phyloP scores from a whole-genome alignment of 495 filamentous ascomycete species.

The Choiromyces venosus region DNA sequence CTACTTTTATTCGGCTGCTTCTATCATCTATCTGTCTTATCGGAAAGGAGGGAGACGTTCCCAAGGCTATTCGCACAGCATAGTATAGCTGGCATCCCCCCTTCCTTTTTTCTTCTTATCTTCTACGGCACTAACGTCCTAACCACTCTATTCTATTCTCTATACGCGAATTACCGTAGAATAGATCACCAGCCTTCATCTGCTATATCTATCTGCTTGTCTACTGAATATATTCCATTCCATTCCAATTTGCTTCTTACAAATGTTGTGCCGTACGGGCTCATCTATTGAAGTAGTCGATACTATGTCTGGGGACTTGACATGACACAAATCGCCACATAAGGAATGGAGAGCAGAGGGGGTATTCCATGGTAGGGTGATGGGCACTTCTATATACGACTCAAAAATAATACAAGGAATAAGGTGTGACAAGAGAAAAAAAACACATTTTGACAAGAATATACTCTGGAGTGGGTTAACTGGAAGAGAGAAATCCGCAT shows the following conservation, averaged over 20 bases:
- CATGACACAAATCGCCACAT: not conserved
- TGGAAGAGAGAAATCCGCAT: not conserved
- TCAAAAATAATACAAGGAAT: no score
- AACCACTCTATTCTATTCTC: not conserved
- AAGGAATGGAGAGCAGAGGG: not conserved
- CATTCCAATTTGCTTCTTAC: not conserved
- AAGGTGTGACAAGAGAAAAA: no score
- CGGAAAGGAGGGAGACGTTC: not conserved
- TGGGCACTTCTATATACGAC: no score
- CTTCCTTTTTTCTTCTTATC: not conserved
- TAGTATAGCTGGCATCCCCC: not conserved
- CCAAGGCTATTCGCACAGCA: not conserved
- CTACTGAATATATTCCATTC: not conserved
- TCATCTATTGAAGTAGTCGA: not conserved
- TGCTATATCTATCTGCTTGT: not conserved
- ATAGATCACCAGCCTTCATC: not conserved
- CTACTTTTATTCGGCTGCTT: not conserved
- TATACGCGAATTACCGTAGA: not conserved
- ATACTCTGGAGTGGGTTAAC: not conserved
- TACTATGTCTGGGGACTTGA: not conserved
- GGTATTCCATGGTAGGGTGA: not conserved
- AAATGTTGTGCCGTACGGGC: not conserved
- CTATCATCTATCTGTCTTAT: not conserved
- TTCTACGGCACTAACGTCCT: not conserved
- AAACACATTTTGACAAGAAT: no score